Percentiles rank a stretch among this genome's conserved stretches.
Evolutionary conservation across 2,329 filamentous ascomycete species (phyloP).

Genomic region (Cercospora citrullina): DNA sequence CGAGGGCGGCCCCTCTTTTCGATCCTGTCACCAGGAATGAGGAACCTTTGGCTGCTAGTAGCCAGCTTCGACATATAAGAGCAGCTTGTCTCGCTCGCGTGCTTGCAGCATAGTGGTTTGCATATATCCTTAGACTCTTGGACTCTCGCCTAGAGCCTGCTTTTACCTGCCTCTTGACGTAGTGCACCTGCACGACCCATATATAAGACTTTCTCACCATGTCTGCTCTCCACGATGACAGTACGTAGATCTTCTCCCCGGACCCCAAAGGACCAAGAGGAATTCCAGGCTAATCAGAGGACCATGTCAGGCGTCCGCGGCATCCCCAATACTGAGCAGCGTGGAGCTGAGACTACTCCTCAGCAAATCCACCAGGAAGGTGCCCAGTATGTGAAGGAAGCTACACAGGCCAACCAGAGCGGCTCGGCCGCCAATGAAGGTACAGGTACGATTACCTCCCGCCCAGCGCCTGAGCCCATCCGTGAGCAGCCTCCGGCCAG

Average conservation of each 20-base stretch:
- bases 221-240: slow-evolving; percentile 11
- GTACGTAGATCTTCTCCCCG: slow-evolving; percentile 4
- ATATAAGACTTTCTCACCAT: slow-evolving; percentile 3
- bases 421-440: slow-evolving; percentile 7
- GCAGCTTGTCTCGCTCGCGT: slow-evolving; percentile 12
- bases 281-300: slow-evolving; percentile 1
- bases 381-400: slow-evolving; percentile 28
- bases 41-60: slow-evolving; percentile 14
- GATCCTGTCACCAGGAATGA: background rate
- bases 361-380: slow-evolving; percentile 28
- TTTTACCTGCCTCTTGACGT: slow-evolving; percentile 7
- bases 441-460: slow-evolving; percentile 15
- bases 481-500: slow-evolving; percentile 23
- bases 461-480: slow-evolving; percentile 4
- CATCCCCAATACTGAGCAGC: slow-evolving; percentile 7
- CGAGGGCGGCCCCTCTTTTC: slow-evolving; percentile 4
- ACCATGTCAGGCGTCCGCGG: slow-evolving; percentile 11
- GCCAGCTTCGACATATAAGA: slow-evolving; percentile 11
- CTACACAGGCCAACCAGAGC: slow-evolving; percentile 13
- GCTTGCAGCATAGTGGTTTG: background rate
- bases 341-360: slow-evolving; percentile 1
- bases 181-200: slow-evolving; percentile 5
- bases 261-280: background rate
- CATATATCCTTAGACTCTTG: background rate
- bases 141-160: slow-evolving; percentile 8